These are phyloP conservation scores for Phialemonium atrogriseum DNA, from an alignment of 2,329 filamentous ascomycete species.

Conservation along the genomic window DNA sequence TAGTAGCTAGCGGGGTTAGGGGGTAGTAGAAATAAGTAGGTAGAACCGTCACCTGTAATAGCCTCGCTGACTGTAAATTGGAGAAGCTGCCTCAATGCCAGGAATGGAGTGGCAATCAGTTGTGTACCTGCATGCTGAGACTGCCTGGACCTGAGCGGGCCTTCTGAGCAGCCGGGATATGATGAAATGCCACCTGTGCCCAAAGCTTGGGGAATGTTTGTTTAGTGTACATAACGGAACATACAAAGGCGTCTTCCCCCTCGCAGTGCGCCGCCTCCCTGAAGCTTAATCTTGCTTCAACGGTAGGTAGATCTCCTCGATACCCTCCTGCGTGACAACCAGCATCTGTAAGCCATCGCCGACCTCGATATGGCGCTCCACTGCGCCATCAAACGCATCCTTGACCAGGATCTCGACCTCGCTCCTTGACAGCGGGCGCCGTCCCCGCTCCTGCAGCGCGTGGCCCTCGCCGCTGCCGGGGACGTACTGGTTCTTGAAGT, in stretches of 20 bases:
- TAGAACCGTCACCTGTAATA: no score
- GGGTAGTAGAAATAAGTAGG: no score
- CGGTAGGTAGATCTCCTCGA: constrained; percentile 74
- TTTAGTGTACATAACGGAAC: no score
- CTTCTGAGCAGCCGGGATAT: no score
- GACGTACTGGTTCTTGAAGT: constrained; percentile 97
- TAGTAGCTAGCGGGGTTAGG: no score
- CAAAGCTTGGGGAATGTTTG: no score
- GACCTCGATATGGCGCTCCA: constrained; percentile 98
- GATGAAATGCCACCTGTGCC: no score
- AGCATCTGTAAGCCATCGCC: constrained; percentile 95
- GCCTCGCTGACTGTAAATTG: no score
- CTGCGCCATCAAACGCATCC: constrained; percentile 96
- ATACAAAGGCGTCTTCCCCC: constrained; percentile 6
- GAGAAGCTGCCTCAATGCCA: no score
- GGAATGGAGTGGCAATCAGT: no score
- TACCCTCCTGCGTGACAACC: constrained; percentile 79
- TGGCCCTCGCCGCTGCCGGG: constrained; percentile 80
- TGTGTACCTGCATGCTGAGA: no score
- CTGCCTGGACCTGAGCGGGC: no score
- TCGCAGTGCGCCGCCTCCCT: neutral
- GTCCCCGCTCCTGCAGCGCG: constrained; percentile 63
- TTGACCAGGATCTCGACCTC: constrained; percentile 83
- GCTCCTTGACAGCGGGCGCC: constrained; percentile 59
- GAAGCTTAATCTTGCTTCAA: constrained; percentile 82